These are phyloP conservation scores for Naganishia albida DNA, from an alignment of 1,284 basidiomycete genomes.

Conservation along the genomic window DNA sequence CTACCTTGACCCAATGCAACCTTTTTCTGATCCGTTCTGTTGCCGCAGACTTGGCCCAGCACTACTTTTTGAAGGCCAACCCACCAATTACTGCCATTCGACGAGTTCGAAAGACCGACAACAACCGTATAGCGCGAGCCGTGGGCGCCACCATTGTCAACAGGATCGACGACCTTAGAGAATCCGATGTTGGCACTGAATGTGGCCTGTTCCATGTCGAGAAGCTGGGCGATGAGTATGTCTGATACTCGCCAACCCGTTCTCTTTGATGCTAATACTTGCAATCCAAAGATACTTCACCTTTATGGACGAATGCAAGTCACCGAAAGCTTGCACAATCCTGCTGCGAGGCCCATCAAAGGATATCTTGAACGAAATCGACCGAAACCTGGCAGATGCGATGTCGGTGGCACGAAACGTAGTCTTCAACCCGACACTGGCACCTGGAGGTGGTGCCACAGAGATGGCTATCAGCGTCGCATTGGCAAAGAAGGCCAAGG, in stretches of 20 bases:
- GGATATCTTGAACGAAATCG: constrained; percentile 97
- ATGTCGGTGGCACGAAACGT: constrained; percentile 97
- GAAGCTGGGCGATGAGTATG: constrained; percentile 94
- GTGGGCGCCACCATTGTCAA: constrained; percentile 97
- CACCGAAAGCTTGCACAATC: constrained; percentile 98
- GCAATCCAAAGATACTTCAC: constrained; percentile 79
- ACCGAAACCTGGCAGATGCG: constrained; percentile 94
- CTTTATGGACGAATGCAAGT: constrained; percentile 86
- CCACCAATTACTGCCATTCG: constrained; percentile 78
- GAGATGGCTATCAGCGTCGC: constrained; percentile 97
- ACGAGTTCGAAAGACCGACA: constrained; percentile 95
- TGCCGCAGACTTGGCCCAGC: constrained; percentile 81
- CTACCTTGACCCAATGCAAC: neutral
- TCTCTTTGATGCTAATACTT: neutral
- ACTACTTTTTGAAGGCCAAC: constrained; percentile 84
- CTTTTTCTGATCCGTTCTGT: constrained; percentile 20
- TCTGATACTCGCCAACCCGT: constrained; percentile 34
- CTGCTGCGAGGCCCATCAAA: constrained; percentile 97
- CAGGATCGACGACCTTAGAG: constrained; percentile 90
- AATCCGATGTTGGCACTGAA: constrained; percentile 84
- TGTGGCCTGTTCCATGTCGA: constrained; percentile 96
- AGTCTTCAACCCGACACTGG: constrained; percentile 88
- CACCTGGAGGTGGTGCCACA: constrained; percentile 92
- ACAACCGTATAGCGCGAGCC: constrained; percentile 96
- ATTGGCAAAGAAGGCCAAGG: constrained; percentile 78